Evolutionary conservation across 2,329 filamentous ascomycete genomes (phyloP).

Genomic region (Meredithiella fracta): DNA sequence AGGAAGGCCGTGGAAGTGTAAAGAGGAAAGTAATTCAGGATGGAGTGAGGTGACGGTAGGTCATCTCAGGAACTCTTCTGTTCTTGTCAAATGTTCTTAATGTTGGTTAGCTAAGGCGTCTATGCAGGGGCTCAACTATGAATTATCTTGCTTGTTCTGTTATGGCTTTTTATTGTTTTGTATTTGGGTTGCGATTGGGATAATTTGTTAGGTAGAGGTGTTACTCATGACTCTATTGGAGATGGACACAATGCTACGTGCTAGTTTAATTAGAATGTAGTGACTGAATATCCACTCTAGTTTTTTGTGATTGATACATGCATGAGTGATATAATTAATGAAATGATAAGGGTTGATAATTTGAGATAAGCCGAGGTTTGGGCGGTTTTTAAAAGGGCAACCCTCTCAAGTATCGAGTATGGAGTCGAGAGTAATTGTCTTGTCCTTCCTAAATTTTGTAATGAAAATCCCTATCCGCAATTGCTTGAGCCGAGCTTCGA

Average conservation of each 20-base stretch:
- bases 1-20: slow-evolving; percentile 13
- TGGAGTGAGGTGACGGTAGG: neutral
- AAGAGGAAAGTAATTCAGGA: neutral
- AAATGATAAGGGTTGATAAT: too few species aligned
- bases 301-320: too few species aligned
- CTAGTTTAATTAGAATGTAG: neutral
- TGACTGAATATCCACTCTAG: neutral
- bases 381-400: too few species aligned
- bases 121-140: slow-evolving; percentile 6
- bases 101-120: slow-evolving; percentile 9
- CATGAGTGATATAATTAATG: too few species aligned
- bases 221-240: neutral
- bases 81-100: slow-evolving; percentile 10
- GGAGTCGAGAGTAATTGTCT: too few species aligned
- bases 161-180: slow-evolving; percentile 4
- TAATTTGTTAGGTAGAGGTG: neutral
- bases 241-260: neutral
- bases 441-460: too few species aligned
- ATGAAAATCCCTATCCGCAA: too few species aligned
- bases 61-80: neutral
- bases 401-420: too few species aligned
- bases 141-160: slow-evolving; percentile 5
- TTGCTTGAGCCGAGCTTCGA: too few species aligned
- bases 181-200: neutral
- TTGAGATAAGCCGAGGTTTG: too few species aligned